A percentile compares a stretch with the other conserved stretches of the same genome.
Evolutionary conservation across 345 rosid genomes (phyloP).

Genomic region (Fremontodendron californicum): DNA sequence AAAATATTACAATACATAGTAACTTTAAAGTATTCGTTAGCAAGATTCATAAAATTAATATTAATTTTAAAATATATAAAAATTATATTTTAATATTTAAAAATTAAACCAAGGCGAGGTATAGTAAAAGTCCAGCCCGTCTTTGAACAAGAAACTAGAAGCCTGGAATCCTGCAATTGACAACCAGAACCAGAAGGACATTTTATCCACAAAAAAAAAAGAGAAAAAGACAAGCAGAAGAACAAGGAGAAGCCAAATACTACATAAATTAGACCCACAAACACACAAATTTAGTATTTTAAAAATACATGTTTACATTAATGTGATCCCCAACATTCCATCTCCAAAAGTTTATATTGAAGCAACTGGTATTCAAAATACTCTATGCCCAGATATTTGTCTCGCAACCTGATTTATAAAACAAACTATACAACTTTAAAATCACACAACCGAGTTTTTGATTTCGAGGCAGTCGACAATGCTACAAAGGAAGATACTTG

Average conservation of each 20-base stretch:
- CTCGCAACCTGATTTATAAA: not conserved
- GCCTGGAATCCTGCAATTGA: not conserved
- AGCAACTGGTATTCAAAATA: not conserved
- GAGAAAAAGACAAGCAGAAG: not conserved
- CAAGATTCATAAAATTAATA: no score
- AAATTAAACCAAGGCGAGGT: not conserved
- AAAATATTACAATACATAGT: no score
- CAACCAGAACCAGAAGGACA: no score
- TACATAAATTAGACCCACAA: not conserved
- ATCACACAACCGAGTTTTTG: not conserved
- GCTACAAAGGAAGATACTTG: conserved; percentile 1
- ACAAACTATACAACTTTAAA: not conserved
- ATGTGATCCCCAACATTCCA: not conserved
- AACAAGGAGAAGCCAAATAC: not conserved
- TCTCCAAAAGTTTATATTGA: not conserved
- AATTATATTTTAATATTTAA: no score
- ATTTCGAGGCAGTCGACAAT: not conserved
- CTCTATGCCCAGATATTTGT: not conserved
- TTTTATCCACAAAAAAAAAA: no score
- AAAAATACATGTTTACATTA: not conserved
- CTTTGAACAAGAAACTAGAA: not conserved
- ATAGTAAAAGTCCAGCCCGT: not conserved
- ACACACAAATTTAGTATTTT: not conserved
- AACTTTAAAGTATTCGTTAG: no score
- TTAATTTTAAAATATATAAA: no score